These are phyloP conservation scores for Aspergillus sp. DNA, from an alignment of 2,329 filamentous ascomycete genomes.

Conservation along the genomic window DNA sequence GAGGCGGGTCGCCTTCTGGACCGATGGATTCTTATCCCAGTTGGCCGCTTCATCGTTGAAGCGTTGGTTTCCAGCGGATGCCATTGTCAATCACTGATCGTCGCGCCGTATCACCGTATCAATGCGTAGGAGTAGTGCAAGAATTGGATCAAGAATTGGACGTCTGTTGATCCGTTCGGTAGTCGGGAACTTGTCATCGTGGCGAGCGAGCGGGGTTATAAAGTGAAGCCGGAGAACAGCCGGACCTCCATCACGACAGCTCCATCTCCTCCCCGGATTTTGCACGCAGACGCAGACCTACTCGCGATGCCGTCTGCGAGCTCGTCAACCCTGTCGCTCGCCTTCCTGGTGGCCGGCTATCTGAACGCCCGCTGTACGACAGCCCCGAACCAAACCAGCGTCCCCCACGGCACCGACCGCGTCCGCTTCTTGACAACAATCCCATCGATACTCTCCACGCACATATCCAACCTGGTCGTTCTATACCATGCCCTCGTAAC, in stretches of 20 bases:
- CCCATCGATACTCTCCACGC: slow-evolving; percentile 9
- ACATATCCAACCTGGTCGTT: slow-evolving; percentile 2
- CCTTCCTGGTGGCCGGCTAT: slow-evolving; percentile 19
- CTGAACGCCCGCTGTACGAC: slow-evolving; percentile 21
- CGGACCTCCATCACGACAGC: background rate
- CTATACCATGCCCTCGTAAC: slow-evolving; percentile 25
- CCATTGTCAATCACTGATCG: background rate
- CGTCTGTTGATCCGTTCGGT: background rate
- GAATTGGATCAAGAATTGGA: background rate
- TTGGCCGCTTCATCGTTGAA: slow-evolving; percentile 57
- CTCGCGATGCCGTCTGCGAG: slow-evolving; percentile 13
- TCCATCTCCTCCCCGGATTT: background rate
- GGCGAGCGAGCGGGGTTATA: background rate
- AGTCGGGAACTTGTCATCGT: background rate
- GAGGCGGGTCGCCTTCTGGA: slow-evolving; percentile 46
- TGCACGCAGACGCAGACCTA: background rate
- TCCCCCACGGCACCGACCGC: slow-evolving; percentile 14
- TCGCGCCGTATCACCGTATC: background rate
- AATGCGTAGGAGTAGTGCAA: background rate
- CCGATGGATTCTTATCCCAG: slow-evolving; percentile 56
- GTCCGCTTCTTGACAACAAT: slow-evolving; percentile 18
- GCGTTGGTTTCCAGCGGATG: slow-evolving; percentile 36
- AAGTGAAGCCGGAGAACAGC: background rate
- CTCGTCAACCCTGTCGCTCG: slow-evolving; percentile 12
- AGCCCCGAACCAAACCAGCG: slow-evolving; percentile 20